These are phyloP conservation scores for Monilinia laxa DNA, from an alignment of 2,329 filamentous ascomycete genomes.

Conservation along the genomic window DNA sequence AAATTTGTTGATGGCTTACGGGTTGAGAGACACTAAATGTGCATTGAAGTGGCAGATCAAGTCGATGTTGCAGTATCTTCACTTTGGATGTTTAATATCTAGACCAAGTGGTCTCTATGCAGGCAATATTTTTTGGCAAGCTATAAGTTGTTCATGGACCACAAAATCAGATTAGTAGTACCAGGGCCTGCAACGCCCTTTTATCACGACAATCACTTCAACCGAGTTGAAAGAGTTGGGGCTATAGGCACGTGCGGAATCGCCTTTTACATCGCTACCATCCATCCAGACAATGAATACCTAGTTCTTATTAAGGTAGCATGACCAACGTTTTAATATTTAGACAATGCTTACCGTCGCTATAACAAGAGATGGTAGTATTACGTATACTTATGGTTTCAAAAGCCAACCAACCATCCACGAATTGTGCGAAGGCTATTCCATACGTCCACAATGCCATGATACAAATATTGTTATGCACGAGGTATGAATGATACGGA, in stretches of 20 bases:
- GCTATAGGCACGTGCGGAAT: background rate
- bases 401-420: too few relatives aligned
- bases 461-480: too few relatives aligned
- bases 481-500: too few relatives aligned
- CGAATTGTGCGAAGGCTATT: too few relatives aligned
- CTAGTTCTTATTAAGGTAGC: background rate
- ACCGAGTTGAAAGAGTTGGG: background rate
- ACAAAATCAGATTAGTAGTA: background rate
- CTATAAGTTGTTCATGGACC: background rate
- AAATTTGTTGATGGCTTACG: background rate
- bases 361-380: background rate
- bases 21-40: background rate
- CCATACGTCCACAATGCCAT: too few relatives aligned
- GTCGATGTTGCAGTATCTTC: background rate
- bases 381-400: too few relatives aligned
- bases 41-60: background rate
- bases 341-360: background rate
- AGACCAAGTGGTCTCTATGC: background rate
- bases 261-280: background rate
- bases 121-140: background rate
- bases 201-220: background rate
- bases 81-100: background rate
- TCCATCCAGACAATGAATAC: background rate
- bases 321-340: background rate
- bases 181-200: background rate